These are phyloP conservation scores for Eucalyptus pumila DNA, from an alignment of 345 rosid genomes.

Conservation along the genomic window DNA sequence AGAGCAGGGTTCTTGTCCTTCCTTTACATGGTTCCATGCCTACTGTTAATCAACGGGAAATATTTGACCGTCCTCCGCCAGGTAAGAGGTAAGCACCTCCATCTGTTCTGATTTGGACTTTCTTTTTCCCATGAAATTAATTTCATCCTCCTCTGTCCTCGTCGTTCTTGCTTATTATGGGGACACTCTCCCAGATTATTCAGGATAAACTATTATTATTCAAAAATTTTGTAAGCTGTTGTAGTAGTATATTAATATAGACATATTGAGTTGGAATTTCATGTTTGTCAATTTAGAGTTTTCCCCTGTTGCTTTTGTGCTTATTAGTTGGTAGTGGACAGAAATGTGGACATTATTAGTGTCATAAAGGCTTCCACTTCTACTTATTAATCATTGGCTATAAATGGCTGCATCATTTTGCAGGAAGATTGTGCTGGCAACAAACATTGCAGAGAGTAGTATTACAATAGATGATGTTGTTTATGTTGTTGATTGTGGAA, in stretches of 20 bases:
- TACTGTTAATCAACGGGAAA: slow-evolving; percentile 73
- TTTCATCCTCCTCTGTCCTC: neutral
- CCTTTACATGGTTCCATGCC: slow-evolving; percentile 98
- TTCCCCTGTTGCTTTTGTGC: neutral
- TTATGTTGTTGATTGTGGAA: slow-evolving; percentile 92
- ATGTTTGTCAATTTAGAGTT: neutral
- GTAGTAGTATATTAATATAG: neutral
- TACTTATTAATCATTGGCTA: neutral
- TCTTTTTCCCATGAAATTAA: neutral
- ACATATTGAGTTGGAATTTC: neutral
- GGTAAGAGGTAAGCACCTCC: slow-evolving; percentile 41
- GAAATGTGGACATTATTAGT: neutral
- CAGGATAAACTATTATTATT: neutral
- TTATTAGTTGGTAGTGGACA: neutral
- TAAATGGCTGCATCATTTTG: neutral
- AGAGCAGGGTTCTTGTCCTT: slow-evolving; percentile 66
- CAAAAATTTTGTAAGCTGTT: neutral
- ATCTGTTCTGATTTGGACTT: neutral
- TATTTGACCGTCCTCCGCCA: slow-evolving; percentile 73
- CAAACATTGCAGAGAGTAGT: slow-evolving; percentile 98
- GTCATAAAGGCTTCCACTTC: neutral
- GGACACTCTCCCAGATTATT: neutral
- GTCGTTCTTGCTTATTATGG: neutral
- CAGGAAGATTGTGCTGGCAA: slow-evolving; percentile 91
- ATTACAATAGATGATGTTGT: slow-evolving; percentile 96